Evolutionary conservation across 1,284 basidiomycete genomes (phyloP).

Genomic region (Ceratobasidium sp.): DNA sequence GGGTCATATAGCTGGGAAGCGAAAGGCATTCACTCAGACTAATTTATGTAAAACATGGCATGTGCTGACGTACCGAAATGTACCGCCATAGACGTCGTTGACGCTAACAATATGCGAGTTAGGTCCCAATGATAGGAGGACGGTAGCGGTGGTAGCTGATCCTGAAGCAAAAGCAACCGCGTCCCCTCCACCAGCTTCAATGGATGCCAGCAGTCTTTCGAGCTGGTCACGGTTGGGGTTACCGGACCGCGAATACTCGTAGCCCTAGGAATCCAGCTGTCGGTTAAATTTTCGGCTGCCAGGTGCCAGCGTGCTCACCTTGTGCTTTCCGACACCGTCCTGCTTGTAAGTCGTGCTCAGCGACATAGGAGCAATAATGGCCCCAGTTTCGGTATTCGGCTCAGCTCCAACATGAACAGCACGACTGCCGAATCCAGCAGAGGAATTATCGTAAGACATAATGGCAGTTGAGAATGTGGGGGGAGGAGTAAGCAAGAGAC

Average conservation of each 20-base stretch:
- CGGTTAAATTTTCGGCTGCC: neutral
- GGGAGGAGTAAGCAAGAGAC: neutral
- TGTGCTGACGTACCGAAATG: constrained; percentile 74
- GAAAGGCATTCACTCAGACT: constrained; percentile 51
- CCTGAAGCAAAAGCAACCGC: constrained; percentile 89
- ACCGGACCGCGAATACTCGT: constrained; percentile 89
- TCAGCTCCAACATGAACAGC: constrained; percentile 87
- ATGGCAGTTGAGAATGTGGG: neutral
- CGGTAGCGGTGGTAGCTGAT: constrained; percentile 87
- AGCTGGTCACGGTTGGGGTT: constrained; percentile 91
- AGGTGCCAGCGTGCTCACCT: constrained; percentile 62
- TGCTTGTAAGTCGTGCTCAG: constrained; percentile 95
- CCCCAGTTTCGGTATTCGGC: constrained; percentile 80
- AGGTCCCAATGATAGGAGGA: constrained; percentile 82
- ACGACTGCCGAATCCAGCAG: constrained; percentile 38
- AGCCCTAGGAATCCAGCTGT: constrained; percentile 66
- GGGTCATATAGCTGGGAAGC: constrained; percentile 63
- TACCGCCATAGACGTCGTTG: constrained; percentile 95
- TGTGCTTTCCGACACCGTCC: constrained; percentile 83
- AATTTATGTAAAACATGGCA: too few relatives aligned
- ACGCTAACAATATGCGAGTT: constrained; percentile 88
- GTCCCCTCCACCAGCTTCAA: constrained; percentile 79
- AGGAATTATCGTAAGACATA: constrained; percentile 12
- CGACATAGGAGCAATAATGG: constrained; percentile 92
- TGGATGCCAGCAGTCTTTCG: constrained; percentile 75